A percentile compares a stretch with the other conserved stretches of the same genome.
Conservation (phyloP, 371 early-diverging fungal genomes). For the Smittium culicis region DNA sequence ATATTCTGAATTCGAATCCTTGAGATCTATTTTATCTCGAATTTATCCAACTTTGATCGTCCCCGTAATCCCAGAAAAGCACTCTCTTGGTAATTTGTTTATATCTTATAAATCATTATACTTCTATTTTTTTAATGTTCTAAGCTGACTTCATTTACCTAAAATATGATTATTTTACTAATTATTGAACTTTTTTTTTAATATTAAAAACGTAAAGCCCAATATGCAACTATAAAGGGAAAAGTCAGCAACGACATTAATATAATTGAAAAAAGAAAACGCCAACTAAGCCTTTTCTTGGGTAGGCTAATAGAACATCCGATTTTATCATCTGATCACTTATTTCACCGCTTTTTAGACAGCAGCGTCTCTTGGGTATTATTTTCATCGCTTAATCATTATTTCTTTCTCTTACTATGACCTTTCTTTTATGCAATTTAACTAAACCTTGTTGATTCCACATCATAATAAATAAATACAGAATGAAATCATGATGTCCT, state of each 20-base stretch:
- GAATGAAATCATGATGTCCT: conserved; percentile 55
- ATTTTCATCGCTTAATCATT: background rate
- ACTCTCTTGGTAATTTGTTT: conserved; percentile 49
- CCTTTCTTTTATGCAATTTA: too few species aligned
- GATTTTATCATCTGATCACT: conserved; percentile 62
- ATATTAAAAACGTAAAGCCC: too few species aligned
- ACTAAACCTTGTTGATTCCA: too few species aligned
- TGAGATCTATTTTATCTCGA: conserved; percentile 52
- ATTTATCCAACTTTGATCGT: conserved; percentile 70
- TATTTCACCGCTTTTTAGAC: conserved; percentile 80
- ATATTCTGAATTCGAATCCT: conserved; percentile 89
- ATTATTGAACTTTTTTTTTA: conserved; percentile 8
- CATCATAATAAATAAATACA: too few species aligned
- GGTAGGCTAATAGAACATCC: conserved; percentile 70
- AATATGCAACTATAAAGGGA: conserved; percentile 66
- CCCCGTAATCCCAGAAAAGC: conserved; percentile 93
- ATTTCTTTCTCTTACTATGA: too few species aligned
- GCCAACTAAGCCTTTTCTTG: conserved; percentile 78
- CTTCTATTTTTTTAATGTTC: background rate
- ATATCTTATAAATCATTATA: conserved; percentile 15
- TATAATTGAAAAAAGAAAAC: conserved; percentile 74
- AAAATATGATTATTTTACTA: too few species aligned
- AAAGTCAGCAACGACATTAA: conserved; percentile 73
- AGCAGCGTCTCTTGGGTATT: conserved; percentile 24
- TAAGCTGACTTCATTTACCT: too few species aligned